phyloP scores from a whole-genome alignment of 2,329 filamentous ascomycete genomes.

The Aspergillus tubingensis region DNA sequence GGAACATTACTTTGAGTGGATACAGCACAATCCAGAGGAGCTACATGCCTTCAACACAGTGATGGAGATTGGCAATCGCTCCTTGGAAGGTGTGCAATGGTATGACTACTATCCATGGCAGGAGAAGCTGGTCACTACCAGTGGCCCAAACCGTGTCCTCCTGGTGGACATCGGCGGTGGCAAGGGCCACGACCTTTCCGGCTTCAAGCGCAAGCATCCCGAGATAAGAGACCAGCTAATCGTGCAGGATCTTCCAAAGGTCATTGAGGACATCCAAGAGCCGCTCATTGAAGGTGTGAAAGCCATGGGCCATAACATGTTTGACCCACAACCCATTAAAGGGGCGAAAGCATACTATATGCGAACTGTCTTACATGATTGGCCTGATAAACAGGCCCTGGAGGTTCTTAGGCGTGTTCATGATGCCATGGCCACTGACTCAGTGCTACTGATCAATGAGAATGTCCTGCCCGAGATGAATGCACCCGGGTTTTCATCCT shows the following conservation, averaged over 20 bases:
- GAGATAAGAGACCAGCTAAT: slow-evolving; percentile 32
- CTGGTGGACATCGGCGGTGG: slow-evolving; percentile 45
- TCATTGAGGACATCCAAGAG: slow-evolving; percentile 26
- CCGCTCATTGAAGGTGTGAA: slow-evolving; percentile 19
- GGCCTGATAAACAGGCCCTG: slow-evolving; percentile 25
- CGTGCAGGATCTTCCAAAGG: slow-evolving; percentile 40
- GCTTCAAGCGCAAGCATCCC: slow-evolving; percentile 31
- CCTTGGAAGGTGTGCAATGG: slow-evolving; percentile 13
- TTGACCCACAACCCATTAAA: slow-evolving; percentile 22
- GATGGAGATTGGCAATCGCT: slow-evolving; percentile 23
- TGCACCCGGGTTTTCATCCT: slow-evolving; percentile 9
- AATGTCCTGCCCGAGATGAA: slow-evolving; percentile 23
- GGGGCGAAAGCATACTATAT: slow-evolving; percentile 31
- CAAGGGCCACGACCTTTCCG: slow-evolving; percentile 35
- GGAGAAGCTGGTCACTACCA: slow-evolving; percentile 7
- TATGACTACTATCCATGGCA: slow-evolving; percentile 21
- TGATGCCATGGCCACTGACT: slow-evolving; percentile 27
- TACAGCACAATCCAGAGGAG: slow-evolving; percentile 21
- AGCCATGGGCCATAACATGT: slow-evolving; percentile 18
- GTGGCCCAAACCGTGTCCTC: slow-evolving; percentile 3
- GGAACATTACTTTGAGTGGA: slow-evolving; percentile 30
- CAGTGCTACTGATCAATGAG: slow-evolving; percentile 32
- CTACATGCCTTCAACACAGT: slow-evolving; percentile 31
- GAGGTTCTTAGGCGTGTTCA: slow-evolving; percentile 20
- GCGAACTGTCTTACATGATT: slow-evolving; percentile 31